Conservation (phyloP, 192 early-diverging fungal genomes). For the Rhizoclosmatium sp. region DNA sequence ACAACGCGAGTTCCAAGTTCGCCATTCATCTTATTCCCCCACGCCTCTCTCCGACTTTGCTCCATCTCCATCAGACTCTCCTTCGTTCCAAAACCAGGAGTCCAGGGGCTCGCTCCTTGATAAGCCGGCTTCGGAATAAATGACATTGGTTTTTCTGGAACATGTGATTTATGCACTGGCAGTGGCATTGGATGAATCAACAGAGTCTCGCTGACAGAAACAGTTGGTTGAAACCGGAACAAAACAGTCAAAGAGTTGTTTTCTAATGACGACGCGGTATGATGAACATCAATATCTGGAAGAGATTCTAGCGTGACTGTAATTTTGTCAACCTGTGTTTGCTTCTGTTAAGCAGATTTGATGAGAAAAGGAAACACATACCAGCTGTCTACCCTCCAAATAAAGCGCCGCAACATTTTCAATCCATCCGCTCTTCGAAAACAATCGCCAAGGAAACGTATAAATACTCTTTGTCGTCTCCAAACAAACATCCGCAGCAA, state of each 20-base stretch:
- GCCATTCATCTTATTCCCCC: constrained; percentile 29
- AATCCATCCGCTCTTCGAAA: not conserved
- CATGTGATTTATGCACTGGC: constrained; percentile 18
- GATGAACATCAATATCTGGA: constrained; percentile 6
- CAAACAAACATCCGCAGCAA: not conserved
- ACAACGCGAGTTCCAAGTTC: constrained; percentile 20
- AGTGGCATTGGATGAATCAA: not conserved
- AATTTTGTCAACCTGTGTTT: too few relatives aligned
- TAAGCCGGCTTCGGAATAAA: not conserved
- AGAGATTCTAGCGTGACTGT: too few relatives aligned
- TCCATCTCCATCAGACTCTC: constrained; percentile 21
- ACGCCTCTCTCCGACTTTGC: constrained; percentile 12
- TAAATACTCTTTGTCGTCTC: not conserved
- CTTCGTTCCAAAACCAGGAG: constrained; percentile 21
- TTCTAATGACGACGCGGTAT: not conserved
- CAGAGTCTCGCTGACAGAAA: constrained; percentile 9
- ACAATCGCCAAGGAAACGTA: constrained; percentile 20
- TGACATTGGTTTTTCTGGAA: constrained; percentile 2
- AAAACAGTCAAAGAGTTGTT: constrained; percentile 17
- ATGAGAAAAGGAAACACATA: not conserved
- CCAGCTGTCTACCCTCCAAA: constrained; percentile 5
- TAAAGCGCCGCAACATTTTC: not conserved
- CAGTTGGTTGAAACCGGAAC: constrained; percentile 15
- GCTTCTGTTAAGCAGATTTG: too few relatives aligned
- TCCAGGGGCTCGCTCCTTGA: not conserved